Evolutionary conservation across 495 filamentous ascomycete genomes (phyloP).

Genomic region (Hamigera avellanea): DNA sequence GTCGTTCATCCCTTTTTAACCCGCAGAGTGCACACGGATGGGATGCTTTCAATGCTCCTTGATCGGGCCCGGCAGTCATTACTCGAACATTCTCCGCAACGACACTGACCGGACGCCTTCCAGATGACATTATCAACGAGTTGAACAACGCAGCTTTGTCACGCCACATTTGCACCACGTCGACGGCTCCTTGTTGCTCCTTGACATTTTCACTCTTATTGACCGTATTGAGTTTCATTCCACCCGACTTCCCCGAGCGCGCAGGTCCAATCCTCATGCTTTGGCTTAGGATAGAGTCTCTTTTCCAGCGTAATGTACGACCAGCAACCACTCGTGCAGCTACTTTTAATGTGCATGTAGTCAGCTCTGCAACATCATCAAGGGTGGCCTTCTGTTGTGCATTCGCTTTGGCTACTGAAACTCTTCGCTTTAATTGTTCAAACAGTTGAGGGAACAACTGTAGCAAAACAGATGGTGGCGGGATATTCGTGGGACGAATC

Average conservation of each 20-base stretch:
- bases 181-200: constrained; percentile 79
- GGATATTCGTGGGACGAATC: constrained; percentile 72
- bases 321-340: constrained; percentile 75
- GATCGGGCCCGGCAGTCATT: constrained; percentile 39
- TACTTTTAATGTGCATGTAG: constrained; percentile 47
- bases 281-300: constrained; percentile 75
- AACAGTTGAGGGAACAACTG: constrained; percentile 60
- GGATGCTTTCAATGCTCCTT: constrained; percentile 56
- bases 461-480: constrained; percentile 75
- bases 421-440: constrained; percentile 31
- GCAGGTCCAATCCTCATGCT: constrained; percentile 75
- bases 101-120: constrained; percentile 47
- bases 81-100: constrained; percentile 51
- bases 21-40: constrained; percentile 84
- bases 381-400: constrained; percentile 6
- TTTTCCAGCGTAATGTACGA: constrained; percentile 77
- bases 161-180: constrained; percentile 62
- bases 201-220: constrained; percentile 68
- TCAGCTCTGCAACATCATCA: constrained; percentile 27
- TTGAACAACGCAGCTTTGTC: constrained; percentile 31
- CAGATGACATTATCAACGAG: constrained; percentile 22
- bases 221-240: constrained; percentile 82
- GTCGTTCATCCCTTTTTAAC: constrained; percentile 72
- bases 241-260: constrained; percentile 47
- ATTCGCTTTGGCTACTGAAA: constrained; percentile 14